Conservation (phyloP, 768 basidiomycete genomes). For the Boletus fagicola region DNA sequence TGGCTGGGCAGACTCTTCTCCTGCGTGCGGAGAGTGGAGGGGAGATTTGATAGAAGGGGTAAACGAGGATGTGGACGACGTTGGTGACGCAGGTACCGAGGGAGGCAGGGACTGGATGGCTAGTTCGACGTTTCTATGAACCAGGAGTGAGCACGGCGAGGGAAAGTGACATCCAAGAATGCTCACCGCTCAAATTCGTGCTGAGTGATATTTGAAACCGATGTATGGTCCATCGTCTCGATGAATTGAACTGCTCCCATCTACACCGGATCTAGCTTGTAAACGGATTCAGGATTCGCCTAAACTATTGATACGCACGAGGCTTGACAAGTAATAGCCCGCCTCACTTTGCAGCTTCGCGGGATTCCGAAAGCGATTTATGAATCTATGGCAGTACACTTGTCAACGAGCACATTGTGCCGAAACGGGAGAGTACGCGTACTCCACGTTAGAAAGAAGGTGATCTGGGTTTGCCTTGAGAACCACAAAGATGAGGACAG, state of each 20-base stretch:
- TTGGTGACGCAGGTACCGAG: slow-evolving; percentile 31
- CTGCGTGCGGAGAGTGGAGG: slow-evolving; percentile 53
- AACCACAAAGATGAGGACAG: slow-evolving; percentile 91
- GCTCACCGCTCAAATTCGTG: slow-evolving; percentile 83
- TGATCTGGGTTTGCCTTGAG: slow-evolving; percentile 93
- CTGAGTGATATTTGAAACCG: slow-evolving; percentile 89
- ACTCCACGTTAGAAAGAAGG: slow-evolving; percentile 95
- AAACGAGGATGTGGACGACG: slow-evolving; percentile 37
- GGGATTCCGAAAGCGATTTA: slow-evolving; percentile 91
- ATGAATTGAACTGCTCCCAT: slow-evolving; percentile 97
- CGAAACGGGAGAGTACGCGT: slow-evolving; percentile 25
- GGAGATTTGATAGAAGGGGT: slow-evolving; percentile 35
- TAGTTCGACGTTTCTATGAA: slow-evolving; percentile 52
- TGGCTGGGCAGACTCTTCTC: slow-evolving; percentile 87
- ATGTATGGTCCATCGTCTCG: slow-evolving; percentile 96
- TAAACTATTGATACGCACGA: slow-evolving; percentile 50
- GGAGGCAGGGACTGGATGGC: slow-evolving; percentile 51
- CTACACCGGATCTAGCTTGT: slow-evolving; percentile 39
- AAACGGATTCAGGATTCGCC: not conserved
- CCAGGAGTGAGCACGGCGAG: slow-evolving; percentile 6
- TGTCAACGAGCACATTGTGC: not conserved
- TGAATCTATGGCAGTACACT: slow-evolving; percentile 59
- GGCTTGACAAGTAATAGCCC: slow-evolving; percentile 94
- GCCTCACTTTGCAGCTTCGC: slow-evolving; percentile 90
- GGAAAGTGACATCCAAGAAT: slow-evolving; percentile 11